Base-by-base conservation (phyloP, 495 filamentous ascomycete species). In the Talaromyces trachyspermus region DNA sequence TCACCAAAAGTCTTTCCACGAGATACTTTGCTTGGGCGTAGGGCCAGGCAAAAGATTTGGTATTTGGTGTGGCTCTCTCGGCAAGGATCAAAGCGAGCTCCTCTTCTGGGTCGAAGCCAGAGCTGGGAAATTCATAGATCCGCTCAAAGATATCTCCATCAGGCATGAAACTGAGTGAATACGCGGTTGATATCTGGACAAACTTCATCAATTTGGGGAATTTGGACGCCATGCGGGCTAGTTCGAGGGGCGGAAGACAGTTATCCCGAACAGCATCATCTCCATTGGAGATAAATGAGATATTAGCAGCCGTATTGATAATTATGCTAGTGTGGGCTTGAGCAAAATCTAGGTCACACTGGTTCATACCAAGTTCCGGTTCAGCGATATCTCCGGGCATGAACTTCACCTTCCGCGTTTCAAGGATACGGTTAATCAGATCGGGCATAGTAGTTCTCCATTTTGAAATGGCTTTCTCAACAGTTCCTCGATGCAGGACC, bases 21-120 rank as follows among this genome's bases (percentile, higher is more conserved):
- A 71, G 35, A 36, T 69, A 55, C 42, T 71, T 71, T 22, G 66
- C 62, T 8, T 65, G 55, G 17, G 61, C 62, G 32, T 71, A 71
- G 5, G 57, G 55, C 6, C 61, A 66, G 1, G 64, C 58, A 45
- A 71, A 69, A 1, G 30, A 54, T 3, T 43, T 12, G 0, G 54
- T 48, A 26, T 59, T 39, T 4, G 63, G 52, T 1, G 60, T 63
- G 1, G 42, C 29, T 3, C 50, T 48, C 1, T 53, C 29, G 1
- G 48, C 27, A 17, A 65, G 30, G n/a, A 64, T 62, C 0, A 58
- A 61, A 8, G 54, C 53, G 0, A 70, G 40, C 24, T 64, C 60
- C n/a, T 63, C 56, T 17, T 68, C 64, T 2, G 62, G 59, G 19
- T 68, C 61, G 15, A 53, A 49, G 5, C 61, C 56, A 0, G 56